phyloP scores from a whole-genome alignment of 2,329 filamentous ascomycete species.

The Fusarium buharicum region DNA sequence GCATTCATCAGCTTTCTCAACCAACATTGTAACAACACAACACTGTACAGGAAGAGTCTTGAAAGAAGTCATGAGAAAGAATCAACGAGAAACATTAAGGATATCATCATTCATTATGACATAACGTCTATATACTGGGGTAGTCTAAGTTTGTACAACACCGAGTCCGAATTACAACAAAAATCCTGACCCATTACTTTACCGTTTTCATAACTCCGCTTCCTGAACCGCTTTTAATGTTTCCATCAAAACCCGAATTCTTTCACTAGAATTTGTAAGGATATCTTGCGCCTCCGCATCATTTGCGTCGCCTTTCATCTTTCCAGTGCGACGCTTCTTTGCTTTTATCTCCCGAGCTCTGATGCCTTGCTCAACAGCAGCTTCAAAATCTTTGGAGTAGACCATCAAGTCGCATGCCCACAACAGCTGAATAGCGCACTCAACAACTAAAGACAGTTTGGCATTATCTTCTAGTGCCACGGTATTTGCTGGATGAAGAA shows the following conservation, averaged over 20 bases:
- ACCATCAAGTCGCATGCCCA: conserved; percentile 51
- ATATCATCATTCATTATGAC: conserved; percentile 42
- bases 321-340: conserved; percentile 54
- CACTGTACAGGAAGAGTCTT: conserved; percentile 22
- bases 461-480: conserved; percentile 73
- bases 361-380: conserved; percentile 59
- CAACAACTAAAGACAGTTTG: conserved; percentile 75
- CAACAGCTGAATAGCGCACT: conserved; percentile 69
- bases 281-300: conserved; percentile 57
- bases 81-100: not conserved
- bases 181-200: not conserved
- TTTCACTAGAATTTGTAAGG: conserved; percentile 57
- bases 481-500: conserved; percentile 72
- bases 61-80: not conserved
- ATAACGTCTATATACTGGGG: conserved; percentile 38
- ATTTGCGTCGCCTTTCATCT: conserved; percentile 46
- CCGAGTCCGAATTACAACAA: conserved; percentile 10
- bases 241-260: conserved; percentile 55
- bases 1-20: not conserved
- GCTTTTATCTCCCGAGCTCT: conserved; percentile 60
- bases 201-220: conserved; percentile 28
- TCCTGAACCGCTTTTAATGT: conserved; percentile 45
- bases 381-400: conserved; percentile 52
- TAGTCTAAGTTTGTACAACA: conserved; percentile 41
- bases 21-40: conserved; percentile 24